phyloP scores from a whole-genome alignment of 208 protist genomes.

The Naegleria lovaniensis region DNA sequence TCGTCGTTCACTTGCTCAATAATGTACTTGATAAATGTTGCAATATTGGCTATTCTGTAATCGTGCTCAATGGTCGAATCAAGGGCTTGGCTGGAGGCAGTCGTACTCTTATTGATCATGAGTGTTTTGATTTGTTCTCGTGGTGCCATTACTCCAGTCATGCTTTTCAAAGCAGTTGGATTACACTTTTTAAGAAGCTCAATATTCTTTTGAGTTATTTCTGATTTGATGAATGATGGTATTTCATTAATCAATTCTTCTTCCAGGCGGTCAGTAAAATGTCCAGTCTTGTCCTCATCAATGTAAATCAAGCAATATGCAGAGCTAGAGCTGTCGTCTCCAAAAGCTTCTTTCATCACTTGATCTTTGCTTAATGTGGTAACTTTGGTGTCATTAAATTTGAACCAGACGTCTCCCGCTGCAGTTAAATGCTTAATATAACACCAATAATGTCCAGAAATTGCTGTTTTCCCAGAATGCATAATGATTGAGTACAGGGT shows the following conservation, averaged over 20 bases:
- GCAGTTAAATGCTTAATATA: background rate
- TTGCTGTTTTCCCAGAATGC: background rate
- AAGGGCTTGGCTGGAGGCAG: background rate
- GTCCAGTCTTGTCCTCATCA: background rate
- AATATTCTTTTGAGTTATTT: background rate
- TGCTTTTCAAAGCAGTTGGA: background rate
- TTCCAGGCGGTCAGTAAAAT: background rate
- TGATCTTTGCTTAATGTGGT: background rate
- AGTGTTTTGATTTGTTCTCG: background rate
- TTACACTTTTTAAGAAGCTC: background rate
- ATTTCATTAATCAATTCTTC: background rate
- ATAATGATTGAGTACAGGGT: background rate
- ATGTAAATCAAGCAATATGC: slow-evolving; percentile 9
- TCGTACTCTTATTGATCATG: background rate
- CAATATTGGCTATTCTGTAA: background rate
- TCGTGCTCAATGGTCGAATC: background rate
- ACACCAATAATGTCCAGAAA: background rate
- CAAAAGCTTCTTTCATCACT: background rate
- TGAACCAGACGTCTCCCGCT: background rate
- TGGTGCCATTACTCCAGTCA: background rate
- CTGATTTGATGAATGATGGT: background rate
- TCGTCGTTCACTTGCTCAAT: background rate
- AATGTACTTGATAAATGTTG: background rate
- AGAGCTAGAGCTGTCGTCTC: background rate
- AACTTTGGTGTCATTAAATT: background rate